Evolutionary conservation across 2,329 filamentous ascomycete species (phyloP).

Genomic region (Neofusicoccum ribis): DNA sequence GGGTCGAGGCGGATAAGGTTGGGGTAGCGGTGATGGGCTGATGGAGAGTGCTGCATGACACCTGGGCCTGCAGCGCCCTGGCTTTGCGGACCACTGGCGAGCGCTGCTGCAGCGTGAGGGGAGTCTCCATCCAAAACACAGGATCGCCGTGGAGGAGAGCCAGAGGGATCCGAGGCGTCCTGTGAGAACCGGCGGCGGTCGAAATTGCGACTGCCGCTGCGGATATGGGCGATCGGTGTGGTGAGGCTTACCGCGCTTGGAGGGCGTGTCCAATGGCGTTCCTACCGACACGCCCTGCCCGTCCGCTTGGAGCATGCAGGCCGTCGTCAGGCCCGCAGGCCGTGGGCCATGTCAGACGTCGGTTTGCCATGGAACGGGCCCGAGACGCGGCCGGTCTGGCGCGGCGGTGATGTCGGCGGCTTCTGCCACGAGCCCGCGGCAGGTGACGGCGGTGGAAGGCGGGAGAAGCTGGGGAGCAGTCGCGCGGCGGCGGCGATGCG

Average conservation of each 20-base stretch:
- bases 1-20: neutral
- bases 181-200: neutral
- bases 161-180: neutral
- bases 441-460: neutral
- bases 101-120: neutral
- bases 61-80: constrained; percentile 9
- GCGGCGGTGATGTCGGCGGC: constrained; percentile 2
- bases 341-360: constrained; percentile 1
- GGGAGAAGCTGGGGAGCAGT: neutral
- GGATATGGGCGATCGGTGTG: neutral
- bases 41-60: constrained; percentile 13
- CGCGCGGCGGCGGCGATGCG: constrained; percentile 7
- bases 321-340: constrained; percentile 11
- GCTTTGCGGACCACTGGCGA: neutral
- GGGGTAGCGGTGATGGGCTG: neutral
- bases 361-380: neutral
- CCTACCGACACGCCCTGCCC: neutral
- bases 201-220: neutral
- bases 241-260: constrained; percentile 12
- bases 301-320: neutral
- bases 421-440: neutral
- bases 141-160: constrained; percentile 3
- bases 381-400: neutral
- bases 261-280: constrained; percentile 9
- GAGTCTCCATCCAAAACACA: neutral